Percentiles rank a stretch among this genome's conserved stretches.
These are phyloP conservation scores for Coniochaeta sp. DNA, from an alignment of 2,329 filamentous ascomycete genomes.

Conservation along the genomic window DNA sequence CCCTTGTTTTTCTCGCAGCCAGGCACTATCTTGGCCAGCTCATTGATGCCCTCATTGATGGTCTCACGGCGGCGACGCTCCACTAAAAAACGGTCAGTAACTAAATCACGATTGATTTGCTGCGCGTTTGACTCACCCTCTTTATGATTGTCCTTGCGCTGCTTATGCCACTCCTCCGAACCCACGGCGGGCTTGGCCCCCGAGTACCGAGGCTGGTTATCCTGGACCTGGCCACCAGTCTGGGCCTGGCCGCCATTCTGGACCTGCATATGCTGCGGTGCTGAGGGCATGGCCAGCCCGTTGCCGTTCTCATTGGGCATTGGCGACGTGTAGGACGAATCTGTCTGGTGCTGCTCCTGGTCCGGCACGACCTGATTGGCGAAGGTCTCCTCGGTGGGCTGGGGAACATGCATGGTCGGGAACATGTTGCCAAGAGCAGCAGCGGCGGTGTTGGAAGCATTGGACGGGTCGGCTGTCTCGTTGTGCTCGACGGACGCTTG, in stretches of 20 bases:
- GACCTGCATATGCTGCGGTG: conserved; percentile 18
- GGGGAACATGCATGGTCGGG: conserved; percentile 51
- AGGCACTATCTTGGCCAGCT: conserved; percentile 94
- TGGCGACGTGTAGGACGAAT: conserved; percentile 25
- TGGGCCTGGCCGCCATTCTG: too few species aligned
- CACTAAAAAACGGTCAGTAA: conserved; percentile 44
- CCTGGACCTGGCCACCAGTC: conserved; percentile 22
- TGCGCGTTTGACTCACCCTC: conserved; percentile 58
- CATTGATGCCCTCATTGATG: conserved; percentile 98
- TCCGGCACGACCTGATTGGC: conserved; percentile 40
- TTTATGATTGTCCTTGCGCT: conserved; percentile 97
- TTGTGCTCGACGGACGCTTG: conserved; percentile 43
- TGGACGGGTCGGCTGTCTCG: conserved; percentile 41
- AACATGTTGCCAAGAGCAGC: conserved; percentile 52
- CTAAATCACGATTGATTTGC: not conserved
- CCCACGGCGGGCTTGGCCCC: conserved; percentile 79
- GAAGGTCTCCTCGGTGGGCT: conserved; percentile 53
- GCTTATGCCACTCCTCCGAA: conserved; percentile 95
- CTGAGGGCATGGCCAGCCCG: conserved; percentile 8
- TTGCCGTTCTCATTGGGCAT: conserved; percentile 12
- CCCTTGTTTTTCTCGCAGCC: conserved; percentile 99
- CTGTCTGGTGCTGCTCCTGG: conserved; percentile 24
- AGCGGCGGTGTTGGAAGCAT: conserved; percentile 52
- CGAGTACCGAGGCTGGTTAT: conserved; percentile 22
- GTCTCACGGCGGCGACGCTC: conserved; percentile 94